Evolutionary conservation across 805 yeast genomes (phyloP).

Genomic region (Scheffersomyces lignosus): DNA sequence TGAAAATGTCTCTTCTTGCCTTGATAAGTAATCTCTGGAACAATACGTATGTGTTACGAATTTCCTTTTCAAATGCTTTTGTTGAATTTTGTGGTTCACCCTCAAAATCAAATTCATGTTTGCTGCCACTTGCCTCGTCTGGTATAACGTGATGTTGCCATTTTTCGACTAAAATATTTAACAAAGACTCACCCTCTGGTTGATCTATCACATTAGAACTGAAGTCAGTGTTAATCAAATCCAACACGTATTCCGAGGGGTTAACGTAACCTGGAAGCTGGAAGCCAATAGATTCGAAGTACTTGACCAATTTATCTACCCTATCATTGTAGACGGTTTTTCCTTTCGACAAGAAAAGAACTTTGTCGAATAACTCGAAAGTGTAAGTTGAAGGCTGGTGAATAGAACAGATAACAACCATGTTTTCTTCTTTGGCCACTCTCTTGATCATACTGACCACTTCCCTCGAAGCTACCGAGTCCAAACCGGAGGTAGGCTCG

Average conservation of each 20-base stretch:
- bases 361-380: slow-evolving; percentile 32
- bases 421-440: background rate
- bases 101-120: slow-evolving; percentile 3
- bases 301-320: slow-evolving; percentile 10
- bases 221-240: slow-evolving; percentile 30
- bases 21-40: slow-evolving; percentile 27
- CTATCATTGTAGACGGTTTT: slow-evolving; percentile 19
- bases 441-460: background rate
- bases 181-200: background rate
- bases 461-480: slow-evolving; percentile 14
- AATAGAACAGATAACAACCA: slow-evolving; percentile 42
- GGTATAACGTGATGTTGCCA: background rate
- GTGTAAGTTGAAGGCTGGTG: slow-evolving; percentile 52
- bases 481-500: slow-evolving; percentile 12
- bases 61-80: background rate
- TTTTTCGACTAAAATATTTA: background rate
- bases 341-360: slow-evolving; percentile 25
- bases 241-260: slow-evolving; percentile 29
- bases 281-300: slow-evolving; percentile 19
- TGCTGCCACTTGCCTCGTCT: background rate
- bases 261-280: slow-evolving; percentile 18
- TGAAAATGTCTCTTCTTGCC: slow-evolving; percentile 34
- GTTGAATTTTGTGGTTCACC: slow-evolving; percentile 1
- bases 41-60: slow-evolving; percentile 17
- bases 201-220: background rate